Evolutionary conservation across 371 early-diverging fungal species (phyloP), one percentile per base, ranked within the genome.

Genomic region (Funneliformis caledonium): DNA sequence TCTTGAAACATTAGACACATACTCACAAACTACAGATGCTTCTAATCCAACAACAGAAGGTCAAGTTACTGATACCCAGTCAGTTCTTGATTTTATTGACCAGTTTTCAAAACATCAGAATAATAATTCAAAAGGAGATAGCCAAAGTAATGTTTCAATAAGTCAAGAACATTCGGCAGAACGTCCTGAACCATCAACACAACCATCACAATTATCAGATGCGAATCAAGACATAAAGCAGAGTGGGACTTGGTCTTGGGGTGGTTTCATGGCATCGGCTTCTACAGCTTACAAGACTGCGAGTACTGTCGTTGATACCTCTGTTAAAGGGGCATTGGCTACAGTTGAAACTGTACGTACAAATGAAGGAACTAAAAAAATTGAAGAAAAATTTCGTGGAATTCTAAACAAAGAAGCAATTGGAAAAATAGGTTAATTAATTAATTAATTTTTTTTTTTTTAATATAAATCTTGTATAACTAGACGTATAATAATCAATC

Each of bases 331-430:
- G 6, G 85, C 86, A 2, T 84, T 86, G 81, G 86, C 83, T 62
- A 79, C 79, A 37, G 79, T 79, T 12, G 78, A 67, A 67, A 78
- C 68, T 16, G 78, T 78, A 67, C 79, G 79, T 16, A 62, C 70
- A 37, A 85, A 85, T 47, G 84, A 86, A 73, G 78, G 89, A 10
- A 85, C 88, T 19, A 89, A 88, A 81, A 80, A 87, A n/a, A 82
- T 92, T 9, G 91, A 92, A 81, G 88, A 87, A 76, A 88, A 88
- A 59, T 90, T 91, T 52, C 90, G 89, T 67, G 88, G 84, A 12
- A 85, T 88, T 60, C 89, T 92, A 0, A 92, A 88, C 80, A 89
- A 89, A 31, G 91, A 92, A 72, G 89, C 89, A 78, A 88, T 92
- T 80, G 88, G 88, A 59, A 92, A 91, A 81, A 84, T 92, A 81